phyloP scores from a whole-genome alignment of 2,329 filamentous ascomycete genomes.

The Cladosporium sp. region DNA sequence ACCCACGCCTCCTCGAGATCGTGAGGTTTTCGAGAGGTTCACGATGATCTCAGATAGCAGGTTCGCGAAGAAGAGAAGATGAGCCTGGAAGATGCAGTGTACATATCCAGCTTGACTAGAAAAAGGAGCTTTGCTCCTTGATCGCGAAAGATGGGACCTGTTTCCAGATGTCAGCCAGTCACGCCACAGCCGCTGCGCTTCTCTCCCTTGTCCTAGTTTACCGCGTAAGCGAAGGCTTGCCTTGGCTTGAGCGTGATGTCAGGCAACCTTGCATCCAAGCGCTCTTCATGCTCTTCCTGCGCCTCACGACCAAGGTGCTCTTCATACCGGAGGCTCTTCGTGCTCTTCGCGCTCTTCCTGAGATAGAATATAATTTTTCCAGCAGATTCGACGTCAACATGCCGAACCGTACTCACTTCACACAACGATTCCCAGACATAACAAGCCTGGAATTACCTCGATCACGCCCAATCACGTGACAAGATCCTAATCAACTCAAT shows the following conservation, averaged over 20 bases:
- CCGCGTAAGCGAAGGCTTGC: too few species aligned
- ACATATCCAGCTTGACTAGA: background rate
- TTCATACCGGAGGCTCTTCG: background rate
- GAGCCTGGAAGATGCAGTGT: background rate
- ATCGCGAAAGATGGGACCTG: background rate
- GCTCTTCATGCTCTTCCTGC: background rate
- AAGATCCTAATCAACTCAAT: background rate
- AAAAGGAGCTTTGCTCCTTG: background rate
- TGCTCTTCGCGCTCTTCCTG: background rate
- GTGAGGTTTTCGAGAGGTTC: background rate
- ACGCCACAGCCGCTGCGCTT: slow-evolving; percentile 2
- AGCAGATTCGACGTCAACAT: background rate
- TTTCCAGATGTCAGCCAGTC: background rate
- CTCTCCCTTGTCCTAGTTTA: background rate
- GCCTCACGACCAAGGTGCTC: background rate
- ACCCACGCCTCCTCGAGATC: background rate
- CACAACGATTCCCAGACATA: background rate
- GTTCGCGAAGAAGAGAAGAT: background rate
- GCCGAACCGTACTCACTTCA: background rate
- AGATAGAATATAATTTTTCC: background rate
- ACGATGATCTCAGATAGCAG: background rate
- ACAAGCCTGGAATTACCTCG: background rate
- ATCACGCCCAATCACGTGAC: background rate
- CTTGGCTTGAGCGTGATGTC: background rate
- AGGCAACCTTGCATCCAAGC: background rate